Percentiles rank a stretch among this genome's conserved stretches.
Evolutionary conservation across 148 eudicot species (phyloP).

Genomic region (Fallopia convolvulus): DNA sequence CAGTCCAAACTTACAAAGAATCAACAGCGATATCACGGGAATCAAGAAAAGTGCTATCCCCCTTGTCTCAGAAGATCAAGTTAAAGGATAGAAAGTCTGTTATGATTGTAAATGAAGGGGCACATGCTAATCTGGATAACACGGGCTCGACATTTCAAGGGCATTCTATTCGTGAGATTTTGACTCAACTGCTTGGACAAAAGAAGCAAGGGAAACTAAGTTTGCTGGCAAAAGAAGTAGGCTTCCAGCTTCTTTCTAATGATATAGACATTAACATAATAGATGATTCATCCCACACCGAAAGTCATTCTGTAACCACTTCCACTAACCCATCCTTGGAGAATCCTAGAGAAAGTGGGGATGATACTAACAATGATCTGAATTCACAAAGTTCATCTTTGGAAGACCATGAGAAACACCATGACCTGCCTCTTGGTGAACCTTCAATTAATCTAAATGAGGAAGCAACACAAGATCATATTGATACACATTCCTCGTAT

Average conservation of each 20-base stretch:
- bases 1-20: constrained; percentile 24
- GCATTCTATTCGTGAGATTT: constrained; percentile 63
- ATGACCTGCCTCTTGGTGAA: constrained; percentile 18
- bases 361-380: constrained; percentile 20
- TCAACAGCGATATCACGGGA: constrained; percentile 23
- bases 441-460: constrained; percentile 15
- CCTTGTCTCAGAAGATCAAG: constrained; percentile 29
- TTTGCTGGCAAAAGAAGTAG: constrained; percentile 75
- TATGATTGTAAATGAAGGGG: constrained; percentile 50
- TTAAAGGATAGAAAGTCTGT: constrained; percentile 59
- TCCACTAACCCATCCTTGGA: constrained; percentile 21
- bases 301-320: constrained; percentile 19
- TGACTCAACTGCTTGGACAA: constrained; percentile 44
- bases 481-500: constrained; percentile 16
- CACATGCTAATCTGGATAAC: constrained; percentile 38
- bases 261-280: constrained; percentile 51
- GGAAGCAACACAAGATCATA: constrained; percentile 11
- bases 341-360: constrained; percentile 19
- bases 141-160: constrained; percentile 36
- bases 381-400: constrained; percentile 14
- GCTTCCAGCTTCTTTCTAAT: constrained; percentile 83
- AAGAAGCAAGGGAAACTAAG: constrained; percentile 54
- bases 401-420: constrained; percentile 15
- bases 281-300: constrained; percentile 29
- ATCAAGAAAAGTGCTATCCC: constrained; percentile 29